These are phyloP conservation scores for Gamarada debralockiae DNA, from an alignment of 495 filamentous ascomycete genomes.

Conservation along the genomic window DNA sequence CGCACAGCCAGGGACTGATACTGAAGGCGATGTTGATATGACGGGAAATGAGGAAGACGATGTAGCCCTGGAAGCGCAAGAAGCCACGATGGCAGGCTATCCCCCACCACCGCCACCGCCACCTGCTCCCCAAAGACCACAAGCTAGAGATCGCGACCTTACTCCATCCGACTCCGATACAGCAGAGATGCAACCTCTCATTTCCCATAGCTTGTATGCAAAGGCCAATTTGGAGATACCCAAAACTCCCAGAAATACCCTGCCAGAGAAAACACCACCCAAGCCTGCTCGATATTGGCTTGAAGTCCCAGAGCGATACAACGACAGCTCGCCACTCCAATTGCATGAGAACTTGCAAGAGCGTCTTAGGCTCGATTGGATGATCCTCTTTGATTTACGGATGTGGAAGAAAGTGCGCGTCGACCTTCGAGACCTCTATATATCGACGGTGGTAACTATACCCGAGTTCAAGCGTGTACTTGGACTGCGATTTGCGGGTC, in stretches of 20 bases:
- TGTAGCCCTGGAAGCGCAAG: conserved; percentile 50
- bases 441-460: conserved; percentile 91
- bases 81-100: conserved; percentile 68
- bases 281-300: conserved; percentile 67
- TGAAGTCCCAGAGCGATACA: conserved; percentile 65
- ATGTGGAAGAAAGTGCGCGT: conserved; percentile 95
- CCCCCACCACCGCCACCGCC: conserved; percentile 60
- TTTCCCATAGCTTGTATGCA: conserved; percentile 48
- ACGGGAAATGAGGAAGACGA: conserved; percentile 31
- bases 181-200: conserved; percentile 45
- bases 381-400: conserved; percentile 92
- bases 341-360: conserved; percentile 80
- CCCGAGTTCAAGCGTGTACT: conserved; percentile 96
- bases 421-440: conserved; percentile 88
- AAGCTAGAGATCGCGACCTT: conserved; percentile 45
- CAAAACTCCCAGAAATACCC: conserved; percentile 41
- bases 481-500: conserved; percentile 82
- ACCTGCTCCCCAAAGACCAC: conserved; percentile 36
- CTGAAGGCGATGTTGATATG: conserved; percentile 58
- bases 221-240: conserved; percentile 54
- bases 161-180: conserved; percentile 59
- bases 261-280: conserved; percentile 48
- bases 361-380: conserved; percentile 87
- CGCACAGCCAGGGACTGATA: conserved; percentile 34
- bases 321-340: conserved; percentile 52